Percentiles rank a stretch among this genome's conserved stretches.
Evolutionary conservation across 208 protist genomes (phyloP).

Genomic region (Leishmania tropica): DNA sequence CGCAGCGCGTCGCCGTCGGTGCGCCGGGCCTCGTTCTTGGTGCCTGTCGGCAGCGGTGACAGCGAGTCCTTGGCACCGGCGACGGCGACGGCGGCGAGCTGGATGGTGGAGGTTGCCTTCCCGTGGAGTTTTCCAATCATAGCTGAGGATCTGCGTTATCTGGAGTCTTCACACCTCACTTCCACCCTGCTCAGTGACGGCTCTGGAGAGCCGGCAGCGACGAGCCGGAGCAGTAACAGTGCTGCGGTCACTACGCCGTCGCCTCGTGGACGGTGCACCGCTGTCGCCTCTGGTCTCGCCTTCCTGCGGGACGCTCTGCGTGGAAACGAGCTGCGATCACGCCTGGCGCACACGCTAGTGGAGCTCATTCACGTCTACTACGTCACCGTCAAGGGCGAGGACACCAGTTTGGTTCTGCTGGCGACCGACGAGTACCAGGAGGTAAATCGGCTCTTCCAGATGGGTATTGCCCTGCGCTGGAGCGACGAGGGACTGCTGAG

Average conservation of each 20-base stretch:
- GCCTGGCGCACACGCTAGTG: conserved; percentile 68
- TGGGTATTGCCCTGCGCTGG: conserved; percentile 68
- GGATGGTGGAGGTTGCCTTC: conserved; percentile 53
- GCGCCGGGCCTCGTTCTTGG: not conserved
- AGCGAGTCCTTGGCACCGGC: not conserved
- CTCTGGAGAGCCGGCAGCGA: not conserved
- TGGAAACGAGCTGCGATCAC: conserved; percentile 63
- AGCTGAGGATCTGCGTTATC: conserved; percentile 68
- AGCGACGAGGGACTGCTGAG: conserved; percentile 55
- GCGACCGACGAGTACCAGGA: conserved; percentile 75
- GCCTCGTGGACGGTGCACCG: conserved; percentile 4
- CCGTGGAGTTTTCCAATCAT: conserved; percentile 41
- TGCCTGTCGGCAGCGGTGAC: conserved; percentile 1
- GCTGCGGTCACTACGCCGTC: conserved; percentile 8
- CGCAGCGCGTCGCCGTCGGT: conserved; percentile 2
- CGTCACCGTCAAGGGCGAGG: conserved; percentile 68
- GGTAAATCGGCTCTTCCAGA: conserved; percentile 62
- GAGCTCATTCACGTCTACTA: conserved; percentile 78
- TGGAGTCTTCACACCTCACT: conserved; percentile 52
- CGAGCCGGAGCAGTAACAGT: not conserved
- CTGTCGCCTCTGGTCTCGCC: conserved; percentile 12
- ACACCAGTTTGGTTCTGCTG: conserved; percentile 76
- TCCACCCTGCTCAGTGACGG: conserved; percentile 24
- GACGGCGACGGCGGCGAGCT: conserved; percentile 9
- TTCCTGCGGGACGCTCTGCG: conserved; percentile 49